phyloP scores from a whole-genome alignment of 371 early-diverging fungal genomes.

The Choanephora cucurbitarum region DNA sequence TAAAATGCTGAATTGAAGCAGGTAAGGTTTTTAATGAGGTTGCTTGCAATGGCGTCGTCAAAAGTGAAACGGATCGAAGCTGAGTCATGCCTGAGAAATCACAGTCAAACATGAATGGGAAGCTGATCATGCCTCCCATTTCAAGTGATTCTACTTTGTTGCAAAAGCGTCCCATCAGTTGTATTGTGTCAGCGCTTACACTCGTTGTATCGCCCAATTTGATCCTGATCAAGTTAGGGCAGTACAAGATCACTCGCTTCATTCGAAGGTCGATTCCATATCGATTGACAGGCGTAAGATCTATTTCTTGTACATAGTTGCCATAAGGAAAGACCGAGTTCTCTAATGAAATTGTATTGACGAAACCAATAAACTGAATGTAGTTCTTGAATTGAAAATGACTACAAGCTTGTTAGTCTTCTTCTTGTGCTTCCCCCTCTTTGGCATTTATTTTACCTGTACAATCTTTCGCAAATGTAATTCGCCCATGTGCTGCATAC shows the following conservation, averaged over 20 bases:
- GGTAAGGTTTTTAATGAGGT: conserved; percentile 15
- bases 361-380: conserved; percentile 25
- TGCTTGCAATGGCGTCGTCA: conserved; percentile 19
- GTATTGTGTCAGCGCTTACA: conserved; percentile 19
- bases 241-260: conserved; percentile 12
- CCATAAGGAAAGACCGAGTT: conserved; percentile 14
- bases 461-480: conserved; percentile 18
- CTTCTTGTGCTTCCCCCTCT: too few relatives aligned
- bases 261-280: conserved; percentile 22
- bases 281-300: conserved; percentile 23
- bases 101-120: conserved; percentile 28
- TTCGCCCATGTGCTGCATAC: conserved; percentile 22
- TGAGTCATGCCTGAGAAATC: conserved; percentile 21
- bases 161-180: conserved; percentile 15
- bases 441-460: too few relatives aligned
- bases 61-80: conserved; percentile 6
- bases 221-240: conserved; percentile 12
- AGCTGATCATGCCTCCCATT: conserved; percentile 21
- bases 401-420: neutral
- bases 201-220: conserved; percentile 20
- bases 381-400: conserved; percentile 16
- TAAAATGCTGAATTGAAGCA: conserved; percentile 7
- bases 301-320: conserved; percentile 13
- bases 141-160: conserved; percentile 13
- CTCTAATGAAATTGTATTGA: conserved; percentile 13